Percentiles rank a stretch among this genome's conserved stretches.
These are phyloP conservation scores for Tubosaeta brunneosetosa DNA, from an alignment of 768 basidiomycete genomes.

Conservation along the genomic window DNA sequence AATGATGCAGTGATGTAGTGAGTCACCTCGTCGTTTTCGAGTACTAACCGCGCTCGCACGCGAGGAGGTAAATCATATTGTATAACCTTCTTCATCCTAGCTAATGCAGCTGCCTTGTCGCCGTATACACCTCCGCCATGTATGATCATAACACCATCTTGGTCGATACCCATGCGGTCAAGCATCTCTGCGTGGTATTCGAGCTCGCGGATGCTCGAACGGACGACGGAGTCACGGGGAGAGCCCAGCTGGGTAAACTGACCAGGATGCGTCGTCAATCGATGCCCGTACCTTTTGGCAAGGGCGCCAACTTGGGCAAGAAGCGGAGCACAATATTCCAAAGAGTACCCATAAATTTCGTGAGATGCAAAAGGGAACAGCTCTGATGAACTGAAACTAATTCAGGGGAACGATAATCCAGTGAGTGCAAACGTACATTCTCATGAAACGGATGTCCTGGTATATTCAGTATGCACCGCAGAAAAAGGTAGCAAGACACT, in stretches of 20 bases:
- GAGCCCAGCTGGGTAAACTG: constrained; percentile 83
- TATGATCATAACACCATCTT: constrained; percentile 86
- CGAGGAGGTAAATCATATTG: constrained; percentile 50
- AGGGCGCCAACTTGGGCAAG: constrained; percentile 57
- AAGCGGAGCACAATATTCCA: constrained; percentile 63
- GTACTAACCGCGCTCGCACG: constrained; percentile 68
- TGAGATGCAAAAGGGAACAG: constrained; percentile 95
- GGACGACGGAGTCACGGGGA: constrained; percentile 68
- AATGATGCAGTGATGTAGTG: background rate
- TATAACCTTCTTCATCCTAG: constrained; percentile 70
- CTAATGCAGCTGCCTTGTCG: constrained; percentile 68
- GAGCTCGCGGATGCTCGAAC: constrained; percentile 74
- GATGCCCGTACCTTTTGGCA: constrained; percentile 66
- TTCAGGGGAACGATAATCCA: background rate
- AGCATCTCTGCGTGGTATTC: constrained; percentile 87
- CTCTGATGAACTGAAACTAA: constrained; percentile 58
- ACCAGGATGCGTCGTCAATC: constrained; percentile 85
- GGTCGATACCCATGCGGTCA: constrained; percentile 73
- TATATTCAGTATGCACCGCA: background rate
- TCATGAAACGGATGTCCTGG: constrained; percentile 77
- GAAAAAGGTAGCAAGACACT: constrained; percentile 8
- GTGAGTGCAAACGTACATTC: constrained; percentile 38
- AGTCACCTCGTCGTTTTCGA: constrained; percentile 90
- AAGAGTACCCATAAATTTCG: constrained; percentile 69
- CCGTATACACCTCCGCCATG: constrained; percentile 84